phyloP scores from a whole-genome alignment of 768 basidiomycete genomes.

The Mycena polygramma region DNA sequence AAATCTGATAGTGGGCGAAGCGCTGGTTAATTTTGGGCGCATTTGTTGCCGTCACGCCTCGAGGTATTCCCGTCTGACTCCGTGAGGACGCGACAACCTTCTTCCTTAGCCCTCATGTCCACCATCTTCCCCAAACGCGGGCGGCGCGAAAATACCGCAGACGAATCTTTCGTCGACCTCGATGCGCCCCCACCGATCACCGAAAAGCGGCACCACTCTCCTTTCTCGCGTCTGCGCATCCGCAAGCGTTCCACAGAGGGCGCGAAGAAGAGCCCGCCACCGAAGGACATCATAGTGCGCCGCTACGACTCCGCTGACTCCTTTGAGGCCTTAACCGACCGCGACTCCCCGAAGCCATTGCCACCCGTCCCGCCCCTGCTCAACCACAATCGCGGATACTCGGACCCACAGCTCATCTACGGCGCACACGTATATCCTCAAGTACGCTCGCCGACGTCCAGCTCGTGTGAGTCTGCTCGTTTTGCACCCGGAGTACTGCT shows the following conservation, averaged over 20 bases:
- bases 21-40: conserved; percentile 8
- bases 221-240: conserved; percentile 30
- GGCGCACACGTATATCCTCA: conserved; percentile 31
- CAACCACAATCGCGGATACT: conserved; percentile 30
- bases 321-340: neutral
- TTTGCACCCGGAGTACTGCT: no score
- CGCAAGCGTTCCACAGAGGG: conserved; percentile 35
- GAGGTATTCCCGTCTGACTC: conserved; percentile 8
- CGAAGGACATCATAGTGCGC: conserved; percentile 17
- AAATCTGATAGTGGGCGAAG: conserved; percentile 7
- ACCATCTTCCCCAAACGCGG: conserved; percentile 29
- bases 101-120: conserved; percentile 22
- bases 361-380: conserved; percentile 31
- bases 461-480: conserved; percentile 6
- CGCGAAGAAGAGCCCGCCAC: conserved; percentile 5
- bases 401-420: conserved; percentile 25
- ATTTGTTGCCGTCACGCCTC: conserved; percentile 13
- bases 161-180: conserved; percentile 34
- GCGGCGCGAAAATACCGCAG: conserved; percentile 20
- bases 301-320: conserved; percentile 12
- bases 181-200: conserved; percentile 20
- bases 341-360: conserved; percentile 15
- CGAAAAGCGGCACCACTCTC: conserved; percentile 33
- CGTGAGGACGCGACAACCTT: conserved; percentile 14
- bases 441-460: conserved; percentile 2